Conservation (phyloP, 495 filamentous ascomycete species). For the Umbilicaria muhlenbergii region DNA sequence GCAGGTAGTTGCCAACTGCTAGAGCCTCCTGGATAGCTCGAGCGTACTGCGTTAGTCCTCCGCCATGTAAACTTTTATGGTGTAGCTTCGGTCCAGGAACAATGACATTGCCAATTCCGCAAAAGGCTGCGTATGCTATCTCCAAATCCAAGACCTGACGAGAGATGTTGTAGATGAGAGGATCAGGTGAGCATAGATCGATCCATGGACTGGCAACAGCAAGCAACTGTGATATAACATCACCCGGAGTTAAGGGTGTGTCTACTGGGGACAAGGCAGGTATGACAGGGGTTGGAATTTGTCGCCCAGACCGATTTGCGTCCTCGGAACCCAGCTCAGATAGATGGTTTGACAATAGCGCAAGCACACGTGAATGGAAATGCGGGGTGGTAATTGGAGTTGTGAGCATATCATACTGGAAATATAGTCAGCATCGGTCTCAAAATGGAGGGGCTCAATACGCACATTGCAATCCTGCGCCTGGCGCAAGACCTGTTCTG, state of each 20-base stretch:
- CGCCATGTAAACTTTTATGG: slow-evolving; percentile 26
- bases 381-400: slow-evolving; percentile 70
- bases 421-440: slow-evolving; percentile 2
- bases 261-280: slow-evolving; percentile 57
- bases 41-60: slow-evolving; percentile 55
- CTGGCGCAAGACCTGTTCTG: slow-evolving; percentile 44
- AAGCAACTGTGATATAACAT: slow-evolving; percentile 53
- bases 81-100: slow-evolving; percentile 55
- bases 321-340: slow-evolving; percentile 22
- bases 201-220: slow-evolving; percentile 76
- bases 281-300: slow-evolving; percentile 37
- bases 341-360: slow-evolving; percentile 43
- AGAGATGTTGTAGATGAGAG: slow-evolving; percentile 65
- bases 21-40: slow-evolving; percentile 72
- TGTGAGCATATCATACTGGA: slow-evolving; percentile 85
- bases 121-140: slow-evolving; percentile 87
- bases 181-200: slow-evolving; percentile 71
- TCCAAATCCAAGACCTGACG: slow-evolving; percentile 81
- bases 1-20: slow-evolving; percentile 53
- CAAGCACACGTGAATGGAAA: slow-evolving; percentile 64
- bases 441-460: slow-evolving; percentile 4
- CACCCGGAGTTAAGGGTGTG: slow-evolving; percentile 56
- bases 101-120: slow-evolving; percentile 69
- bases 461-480: slow-evolving; percentile 44
- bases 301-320: slow-evolving; percentile 22